Evolutionary conservation across 2,329 filamentous ascomycete genomes (phyloP).

Genomic region (Clonostachys rosea): DNA sequence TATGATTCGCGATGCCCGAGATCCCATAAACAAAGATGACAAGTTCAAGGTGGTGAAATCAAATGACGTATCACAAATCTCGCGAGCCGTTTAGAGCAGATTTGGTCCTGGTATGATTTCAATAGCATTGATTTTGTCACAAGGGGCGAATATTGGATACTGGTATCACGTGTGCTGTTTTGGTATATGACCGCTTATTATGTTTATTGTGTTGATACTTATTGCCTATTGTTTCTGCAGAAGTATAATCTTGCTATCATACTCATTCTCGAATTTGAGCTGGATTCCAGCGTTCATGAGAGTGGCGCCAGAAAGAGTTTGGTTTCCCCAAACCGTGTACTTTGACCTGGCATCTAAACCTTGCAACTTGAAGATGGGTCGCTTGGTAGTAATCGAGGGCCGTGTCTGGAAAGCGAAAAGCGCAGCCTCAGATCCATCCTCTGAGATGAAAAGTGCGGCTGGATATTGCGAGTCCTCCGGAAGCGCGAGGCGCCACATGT

Average conservation of each 20-base stretch:
- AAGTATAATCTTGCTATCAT: slow-evolving; percentile 52
- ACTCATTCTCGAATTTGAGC: slow-evolving; percentile 46
- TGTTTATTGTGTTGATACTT: too few relatives aligned
- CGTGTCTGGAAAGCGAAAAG: slow-evolving; percentile 58
- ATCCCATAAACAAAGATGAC: too few relatives aligned
- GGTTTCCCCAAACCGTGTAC: slow-evolving; percentile 48
- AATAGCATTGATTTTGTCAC: too few relatives aligned
- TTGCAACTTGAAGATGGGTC: slow-evolving; percentile 47
- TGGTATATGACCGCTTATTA: too few relatives aligned
- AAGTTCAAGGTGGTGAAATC: too few relatives aligned
- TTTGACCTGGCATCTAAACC: slow-evolving; percentile 49
- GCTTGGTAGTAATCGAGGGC: slow-evolving; percentile 41
- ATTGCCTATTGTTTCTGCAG: slow-evolving; percentile 30
- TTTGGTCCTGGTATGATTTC: too few relatives aligned
- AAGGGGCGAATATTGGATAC: too few relatives aligned
- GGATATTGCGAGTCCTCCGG: slow-evolving; percentile 59
- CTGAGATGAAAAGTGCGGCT: slow-evolving; percentile 52
- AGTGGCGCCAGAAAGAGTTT: slow-evolving; percentile 50
- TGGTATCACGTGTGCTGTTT: too few relatives aligned
- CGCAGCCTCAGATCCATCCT: slow-evolving; percentile 41
- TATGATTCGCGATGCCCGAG: too few relatives aligned
- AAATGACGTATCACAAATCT: too few relatives aligned
- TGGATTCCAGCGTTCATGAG: slow-evolving; percentile 57
- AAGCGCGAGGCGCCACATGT: slow-evolving; percentile 53
- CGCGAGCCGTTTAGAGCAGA: too few relatives aligned